Conservation (phyloP, 2,329 filamentous ascomycete genomes). For the Cladosporium sp. region DNA sequence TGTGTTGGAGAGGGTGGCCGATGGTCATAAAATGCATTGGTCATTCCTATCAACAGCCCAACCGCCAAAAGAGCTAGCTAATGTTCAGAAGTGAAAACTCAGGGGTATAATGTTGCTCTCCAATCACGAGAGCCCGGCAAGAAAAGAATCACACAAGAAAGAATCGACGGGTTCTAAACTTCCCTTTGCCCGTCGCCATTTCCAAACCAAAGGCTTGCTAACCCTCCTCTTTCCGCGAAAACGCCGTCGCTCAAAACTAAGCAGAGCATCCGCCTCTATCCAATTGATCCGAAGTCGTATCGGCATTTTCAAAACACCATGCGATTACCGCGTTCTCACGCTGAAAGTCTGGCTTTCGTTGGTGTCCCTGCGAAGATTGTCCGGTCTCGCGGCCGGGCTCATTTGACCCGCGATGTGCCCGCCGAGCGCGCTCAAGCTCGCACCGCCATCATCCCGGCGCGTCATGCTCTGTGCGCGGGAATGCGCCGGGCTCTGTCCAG, state of each 20-base stretch:
- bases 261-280: not conserved
- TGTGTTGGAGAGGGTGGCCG: not conserved
- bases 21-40: not conserved
- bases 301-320: not conserved
- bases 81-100: not conserved
- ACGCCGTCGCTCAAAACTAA: not conserved
- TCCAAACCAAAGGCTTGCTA: not conserved
- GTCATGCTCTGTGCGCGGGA: slow-evolving; percentile 8
- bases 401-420: slow-evolving; percentile 6
- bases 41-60: not conserved
- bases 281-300: not conserved
- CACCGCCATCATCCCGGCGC: not conserved
- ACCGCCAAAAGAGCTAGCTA: not conserved
- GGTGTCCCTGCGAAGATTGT: not conserved
- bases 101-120: not conserved
- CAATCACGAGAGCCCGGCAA: not conserved
- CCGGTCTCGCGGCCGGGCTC: not conserved
- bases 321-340: not conserved
- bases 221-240: not conserved
- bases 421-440: not conserved
- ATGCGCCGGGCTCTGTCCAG: slow-evolving; percentile 1
- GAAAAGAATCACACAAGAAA: not conserved
- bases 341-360: slow-evolving; percentile 1
- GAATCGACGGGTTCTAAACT: not conserved
- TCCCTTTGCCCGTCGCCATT: not conserved